A percentile compares a stretch with the other conserved stretches of the same genome.
phyloP scores from a whole-genome alignment of 2,329 filamentous ascomycete genomes.

The Fusarium pseudocircinatum region DNA sequence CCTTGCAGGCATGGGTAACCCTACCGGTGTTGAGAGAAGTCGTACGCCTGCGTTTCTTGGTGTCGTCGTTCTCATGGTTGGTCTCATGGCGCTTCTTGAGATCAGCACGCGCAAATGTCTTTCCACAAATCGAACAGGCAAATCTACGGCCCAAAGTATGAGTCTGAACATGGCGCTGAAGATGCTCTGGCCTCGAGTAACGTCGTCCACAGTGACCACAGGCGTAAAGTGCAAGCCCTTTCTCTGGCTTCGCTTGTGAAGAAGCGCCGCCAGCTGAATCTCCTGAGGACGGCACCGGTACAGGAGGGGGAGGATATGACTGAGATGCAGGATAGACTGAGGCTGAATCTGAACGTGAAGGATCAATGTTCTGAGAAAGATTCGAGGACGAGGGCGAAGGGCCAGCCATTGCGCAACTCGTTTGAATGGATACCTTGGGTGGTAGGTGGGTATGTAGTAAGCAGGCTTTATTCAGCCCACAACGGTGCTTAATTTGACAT shows the following conservation, averaged over 20 bases:
- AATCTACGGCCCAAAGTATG: conserved; percentile 62
- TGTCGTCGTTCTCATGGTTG: conserved; percentile 61
- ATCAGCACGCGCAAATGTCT: conserved; percentile 64
- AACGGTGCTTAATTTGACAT: conserved; percentile 31
- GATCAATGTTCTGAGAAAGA: conserved; percentile 44
- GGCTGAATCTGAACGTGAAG: conserved; percentile 39
- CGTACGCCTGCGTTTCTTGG: conserved; percentile 59
- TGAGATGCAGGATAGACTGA: conserved; percentile 22
- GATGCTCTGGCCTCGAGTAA: conserved; percentile 64
- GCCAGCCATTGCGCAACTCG: conserved; percentile 44
- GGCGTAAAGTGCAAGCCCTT: conserved; percentile 54
- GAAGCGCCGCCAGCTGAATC: neutral
- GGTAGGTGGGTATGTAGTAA: neutral
- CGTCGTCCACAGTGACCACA: conserved; percentile 62
- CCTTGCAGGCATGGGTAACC: conserved; percentile 62
- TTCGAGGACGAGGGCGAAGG: conserved; percentile 45
- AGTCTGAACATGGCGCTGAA: conserved; percentile 62
- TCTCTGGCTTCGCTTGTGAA: conserved; percentile 34
- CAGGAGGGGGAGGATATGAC: conserved; percentile 26
- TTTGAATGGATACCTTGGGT: neutral
- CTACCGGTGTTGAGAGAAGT: conserved; percentile 58
- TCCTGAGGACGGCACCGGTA: conserved; percentile 6
- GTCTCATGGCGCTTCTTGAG: conserved; percentile 62
- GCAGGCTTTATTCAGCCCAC: conserved; percentile 24
- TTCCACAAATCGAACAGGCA: conserved; percentile 60